Evolutionary conservation across 257 asterid genomes (phyloP), one percentile per base, ranked within the genome.

Genomic region (Galeopsis tetrahit): DNA sequence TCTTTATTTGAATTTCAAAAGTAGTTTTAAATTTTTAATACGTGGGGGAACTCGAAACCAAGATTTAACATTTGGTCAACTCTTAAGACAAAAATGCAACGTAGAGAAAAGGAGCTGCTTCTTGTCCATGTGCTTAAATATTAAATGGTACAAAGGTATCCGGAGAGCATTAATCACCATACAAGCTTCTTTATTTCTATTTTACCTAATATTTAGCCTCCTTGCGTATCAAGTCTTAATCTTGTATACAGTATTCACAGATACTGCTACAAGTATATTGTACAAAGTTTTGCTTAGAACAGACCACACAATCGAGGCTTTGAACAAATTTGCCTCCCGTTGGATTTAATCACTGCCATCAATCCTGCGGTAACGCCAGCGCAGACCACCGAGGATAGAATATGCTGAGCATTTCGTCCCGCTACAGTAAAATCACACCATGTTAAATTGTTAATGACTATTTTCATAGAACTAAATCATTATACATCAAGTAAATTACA

Each of bases 251-350:
- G 42, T 53, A 70, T 44, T 61, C 13, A 42, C n/a, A 73, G 11
- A 63, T 46, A 11, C 7, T 9, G 58, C 17, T 31, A 39, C 15
- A 3, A 33, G 31, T 51, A 73, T 43, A 69, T 38, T 34, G 15
- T 59, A 61, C 74, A 69, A 33, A 32, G 36, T 11, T 36, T 61
- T 31, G 14, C 63, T 83, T 86, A 92, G 28, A 92, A 81, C 70
- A 92, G 89, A 77, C 96, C 94, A 71, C 99, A 95, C 74, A 95
- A 43, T 11, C 99, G 96, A 75, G 98, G 98, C 79, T 80, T 90
- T 10, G 99, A 95, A 80, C 98, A 90, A 76, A 95, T 84, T 80
- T 88, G 98, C 78, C 98, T 83, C 63, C 99, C 98, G 44, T 95
- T 92, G 78, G 96, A 72, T 83, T 95, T 95, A 34, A 90, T 73